Percentiles rank a stretch among this genome's conserved stretches.
Conservation (phyloP, 192 early-diverging fungal species). For the Geranomyces michiganensis region DNA sequence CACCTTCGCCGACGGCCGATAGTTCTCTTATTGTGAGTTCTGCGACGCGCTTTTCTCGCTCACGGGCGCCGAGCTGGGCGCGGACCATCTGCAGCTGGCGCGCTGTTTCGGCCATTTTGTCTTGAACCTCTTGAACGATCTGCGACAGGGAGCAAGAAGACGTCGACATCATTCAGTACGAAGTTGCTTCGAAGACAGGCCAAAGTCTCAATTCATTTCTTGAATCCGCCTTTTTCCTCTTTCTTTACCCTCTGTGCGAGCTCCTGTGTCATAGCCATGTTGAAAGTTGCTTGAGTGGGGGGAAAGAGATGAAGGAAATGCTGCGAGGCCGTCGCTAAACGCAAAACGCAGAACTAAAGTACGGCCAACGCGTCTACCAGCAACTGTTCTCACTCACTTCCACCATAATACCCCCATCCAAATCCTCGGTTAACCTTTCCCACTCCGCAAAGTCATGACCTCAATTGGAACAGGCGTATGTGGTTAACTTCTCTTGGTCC, state of each 20-base stretch:
- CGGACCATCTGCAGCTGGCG: slow-evolving; percentile 65
- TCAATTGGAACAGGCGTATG: slow-evolving; percentile 92
- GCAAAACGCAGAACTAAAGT: too few relatives aligned
- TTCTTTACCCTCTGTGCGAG: slow-evolving; percentile 35
- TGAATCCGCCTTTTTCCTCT: too few relatives aligned
- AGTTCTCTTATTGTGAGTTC: slow-evolving; percentile 74
- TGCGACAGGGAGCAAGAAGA: not conserved
- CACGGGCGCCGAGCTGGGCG: slow-evolving; percentile 64
- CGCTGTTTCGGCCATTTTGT: slow-evolving; percentile 59
- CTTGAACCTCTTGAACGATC: slow-evolving; percentile 64
- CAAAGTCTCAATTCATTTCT: not conserved
- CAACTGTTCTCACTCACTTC: too few relatives aligned
- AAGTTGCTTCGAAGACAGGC: slow-evolving; percentile 7
- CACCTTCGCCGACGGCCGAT: slow-evolving; percentile 48
- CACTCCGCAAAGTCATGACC: slow-evolving; percentile 70
- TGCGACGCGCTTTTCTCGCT: slow-evolving; percentile 67
- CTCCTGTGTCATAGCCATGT: slow-evolving; percentile 29
- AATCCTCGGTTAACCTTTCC: too few relatives aligned
- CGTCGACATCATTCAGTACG: not conserved
- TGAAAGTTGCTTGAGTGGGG: not conserved
- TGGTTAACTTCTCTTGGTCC: not conserved
- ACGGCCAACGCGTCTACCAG: not conserved
- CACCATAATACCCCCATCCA: too few relatives aligned
- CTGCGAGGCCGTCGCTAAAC: too few relatives aligned
- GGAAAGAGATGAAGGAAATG: too few relatives aligned